Evolutionary conservation across 768 basidiomycete genomes (phyloP).

Genomic region (Lyophyllum shimeji): DNA sequence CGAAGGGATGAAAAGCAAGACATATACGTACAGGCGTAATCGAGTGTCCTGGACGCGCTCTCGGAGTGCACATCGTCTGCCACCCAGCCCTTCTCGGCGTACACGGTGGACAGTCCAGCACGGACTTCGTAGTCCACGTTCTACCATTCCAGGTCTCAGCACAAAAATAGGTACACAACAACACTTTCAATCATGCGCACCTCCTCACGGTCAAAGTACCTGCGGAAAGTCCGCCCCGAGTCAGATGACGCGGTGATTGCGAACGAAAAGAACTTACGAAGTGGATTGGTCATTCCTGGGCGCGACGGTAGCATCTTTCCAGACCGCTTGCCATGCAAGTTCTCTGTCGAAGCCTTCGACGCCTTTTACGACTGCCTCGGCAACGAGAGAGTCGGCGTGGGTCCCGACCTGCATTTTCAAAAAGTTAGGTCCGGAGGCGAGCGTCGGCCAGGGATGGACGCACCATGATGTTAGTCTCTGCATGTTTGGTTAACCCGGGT

Average conservation of each 20-base stretch:
- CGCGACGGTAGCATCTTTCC: slow-evolving; percentile 69
- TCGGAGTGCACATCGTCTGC: slow-evolving; percentile 79
- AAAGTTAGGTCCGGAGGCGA: not conserved
- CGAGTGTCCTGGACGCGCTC: slow-evolving; percentile 74
- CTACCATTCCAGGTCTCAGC: slow-evolving; percentile 27
- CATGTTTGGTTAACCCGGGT: not conserved
- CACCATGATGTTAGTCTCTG: slow-evolving; percentile 85
- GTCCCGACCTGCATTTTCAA: slow-evolving; percentile 56
- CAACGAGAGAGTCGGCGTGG: slow-evolving; percentile 76
- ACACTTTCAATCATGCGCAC: slow-evolving; percentile 24
- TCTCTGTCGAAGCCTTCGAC: slow-evolving; percentile 61
- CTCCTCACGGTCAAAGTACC: slow-evolving; percentile 75
- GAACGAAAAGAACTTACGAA: no score
- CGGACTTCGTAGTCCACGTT: slow-evolving; percentile 79
- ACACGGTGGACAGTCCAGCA: slow-evolving; percentile 73
- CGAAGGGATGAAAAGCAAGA: not conserved
- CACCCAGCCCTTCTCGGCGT: slow-evolving; percentile 67
- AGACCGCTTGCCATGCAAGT: slow-evolving; percentile 71
- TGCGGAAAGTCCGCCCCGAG: slow-evolving; percentile 16
- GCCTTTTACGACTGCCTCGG: slow-evolving; percentile 70
- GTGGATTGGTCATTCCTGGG: slow-evolving; percentile 55
- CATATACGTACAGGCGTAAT: slow-evolving; percentile 64
- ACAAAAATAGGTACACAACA: not conserved
- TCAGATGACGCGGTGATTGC: no score
- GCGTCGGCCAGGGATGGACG: not conserved